Base-by-base conservation (phyloP, 345 rosid species). In the Eucalyptus virginea region DNA sequence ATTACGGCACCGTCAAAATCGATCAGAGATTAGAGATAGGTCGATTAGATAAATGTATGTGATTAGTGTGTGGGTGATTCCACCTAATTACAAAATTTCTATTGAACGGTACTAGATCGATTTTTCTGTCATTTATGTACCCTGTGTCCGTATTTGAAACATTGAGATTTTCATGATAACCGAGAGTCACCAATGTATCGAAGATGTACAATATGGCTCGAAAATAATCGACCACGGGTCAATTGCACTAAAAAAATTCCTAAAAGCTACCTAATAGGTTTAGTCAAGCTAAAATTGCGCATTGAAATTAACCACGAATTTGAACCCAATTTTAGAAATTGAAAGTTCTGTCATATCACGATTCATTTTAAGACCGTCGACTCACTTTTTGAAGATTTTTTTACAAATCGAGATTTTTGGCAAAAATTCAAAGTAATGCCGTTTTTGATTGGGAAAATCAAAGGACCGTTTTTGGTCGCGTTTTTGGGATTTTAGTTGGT, bases 231-330 rank as follows among this genome's bases (percentile, higher is more conserved):
- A 49, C 0, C 7, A 49, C 0, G 3, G 18, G 51, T 49, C 3
- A 49, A 49, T 49, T 49, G 18, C 1, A 49, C 18, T 49, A 49
- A 49, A 49, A 15, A 2, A 49, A 49, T 49, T 15, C 51, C 0
- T 49, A 49, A 49, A 49, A 49, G 18, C 1, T 49, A 49, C 0
- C 0, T 0, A 0, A 18, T 49, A 49, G 0, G 51, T 49, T 49
- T 0, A 49, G 51, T 49, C 51, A 49, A 0, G 3, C 51, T 49
- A 49, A 49, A 49, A 49, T 49, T 0, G 3, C 1, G 51, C 0
- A 49, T 49, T 0, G 18, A 49, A 49, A 49, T 49, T 49, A 49
- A 49, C 18, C 7, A 3, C 1, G 6, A 49, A 45, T 49, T 49
- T 49, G 51, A 49, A 49, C 18, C 7, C 1, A 18, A 49, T 49